Conservation (phyloP, 2,329 filamentous ascomycete genomes). For the Fonsecaea multimorphosa region DNA sequence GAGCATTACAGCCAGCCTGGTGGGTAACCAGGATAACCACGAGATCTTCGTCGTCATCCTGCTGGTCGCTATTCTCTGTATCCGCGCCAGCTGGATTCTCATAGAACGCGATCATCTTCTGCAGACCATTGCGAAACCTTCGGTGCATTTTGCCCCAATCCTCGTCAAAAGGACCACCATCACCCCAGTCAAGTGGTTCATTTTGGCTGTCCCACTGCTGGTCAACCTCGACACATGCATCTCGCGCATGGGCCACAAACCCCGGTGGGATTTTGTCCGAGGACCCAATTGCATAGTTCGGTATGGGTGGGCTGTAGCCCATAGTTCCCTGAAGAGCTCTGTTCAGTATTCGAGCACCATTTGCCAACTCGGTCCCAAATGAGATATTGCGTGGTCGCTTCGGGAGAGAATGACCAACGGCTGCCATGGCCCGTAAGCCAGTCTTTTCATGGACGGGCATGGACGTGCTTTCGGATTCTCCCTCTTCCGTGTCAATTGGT, state of each 20-base stretch:
- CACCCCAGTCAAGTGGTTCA: slow-evolving; percentile 77
- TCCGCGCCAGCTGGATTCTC: slow-evolving; percentile 53
- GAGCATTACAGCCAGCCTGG: slow-evolving; percentile 91
- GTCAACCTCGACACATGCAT: slow-evolving; percentile 85
- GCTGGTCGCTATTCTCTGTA: slow-evolving; percentile 44
- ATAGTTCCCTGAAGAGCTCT: slow-evolving; percentile 26
- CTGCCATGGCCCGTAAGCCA: slow-evolving; percentile 38
- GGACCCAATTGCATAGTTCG: slow-evolving; percentile 80
- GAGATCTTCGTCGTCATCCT: slow-evolving; percentile 72
- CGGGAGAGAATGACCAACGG: slow-evolving; percentile 36
- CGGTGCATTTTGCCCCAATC: slow-evolving; percentile 97
- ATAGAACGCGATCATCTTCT: slow-evolving; percentile 85
- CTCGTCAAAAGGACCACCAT: slow-evolving; percentile 85
- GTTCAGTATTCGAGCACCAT: slow-evolving; percentile 29
- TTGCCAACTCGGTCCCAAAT: slow-evolving; percentile 35
- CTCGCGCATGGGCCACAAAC: slow-evolving; percentile 87
- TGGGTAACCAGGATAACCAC: slow-evolving; percentile 90
- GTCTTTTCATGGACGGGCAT: slow-evolving; percentile 41
- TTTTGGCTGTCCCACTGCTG: slow-evolving; percentile 96
- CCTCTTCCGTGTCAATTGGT: slow-evolving; percentile 41
- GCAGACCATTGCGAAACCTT: slow-evolving; percentile 79
- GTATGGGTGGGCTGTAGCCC: slow-evolving; percentile 76
- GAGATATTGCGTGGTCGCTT: slow-evolving; percentile 37
- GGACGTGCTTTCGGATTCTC: slow-evolving; percentile 43
- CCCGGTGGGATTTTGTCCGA: slow-evolving; percentile 83